Evolutionary conservation across 2,329 filamentous ascomycete species (phyloP), one percentile per base, ranked within the genome.

Genomic region (Cladophialophora immunda): DNA sequence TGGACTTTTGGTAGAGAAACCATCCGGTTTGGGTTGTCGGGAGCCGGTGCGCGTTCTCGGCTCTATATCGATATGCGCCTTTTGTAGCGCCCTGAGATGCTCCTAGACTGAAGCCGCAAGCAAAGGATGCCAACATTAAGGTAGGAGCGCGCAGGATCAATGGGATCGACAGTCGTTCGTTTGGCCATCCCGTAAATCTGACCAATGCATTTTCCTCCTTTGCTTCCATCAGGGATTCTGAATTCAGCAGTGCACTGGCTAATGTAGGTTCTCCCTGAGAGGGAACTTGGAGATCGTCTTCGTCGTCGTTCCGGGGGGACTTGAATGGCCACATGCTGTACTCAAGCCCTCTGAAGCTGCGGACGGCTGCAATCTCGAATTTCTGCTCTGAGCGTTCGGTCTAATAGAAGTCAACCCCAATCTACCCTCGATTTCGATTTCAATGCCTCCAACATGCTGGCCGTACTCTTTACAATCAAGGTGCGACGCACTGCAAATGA

Each of bases 1-100:
- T 98, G 77, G 89, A 92, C 81, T 97, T 97, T 83, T 98, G 94
- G 79, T 99, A 99, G n/a, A 98, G 87, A 77, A 94, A 99, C 95
- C 95, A 99, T 19, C 93, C 94, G 1, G 89, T 88, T 29, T 92
- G 89, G 0, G 90, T 90, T 3, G 87, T 89, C 22, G 95, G 95
- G 69, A 97, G 88, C 71, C 94, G 92, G 83, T 99, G 95, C 0
- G 95, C 93, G 76, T 99, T 97, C 80, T 99, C 95, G 67, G 95
- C 95, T 63, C 94, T 90, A 82, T 97, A 99, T 45, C 91, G 90
- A 65, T 97, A 84, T 59, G 91, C 90, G 0, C 92, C 87, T 76
- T 86, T 89, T 75, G 89, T 89, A 66, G 89, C 89, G 27, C 92
- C 93, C 64, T 93, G 88, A 6, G 88, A 84, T 19, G 89, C 82